Evolutionary conservation across 2,329 filamentous ascomycete genomes (phyloP).

Genomic region (Blastomyces emzantsi): DNA sequence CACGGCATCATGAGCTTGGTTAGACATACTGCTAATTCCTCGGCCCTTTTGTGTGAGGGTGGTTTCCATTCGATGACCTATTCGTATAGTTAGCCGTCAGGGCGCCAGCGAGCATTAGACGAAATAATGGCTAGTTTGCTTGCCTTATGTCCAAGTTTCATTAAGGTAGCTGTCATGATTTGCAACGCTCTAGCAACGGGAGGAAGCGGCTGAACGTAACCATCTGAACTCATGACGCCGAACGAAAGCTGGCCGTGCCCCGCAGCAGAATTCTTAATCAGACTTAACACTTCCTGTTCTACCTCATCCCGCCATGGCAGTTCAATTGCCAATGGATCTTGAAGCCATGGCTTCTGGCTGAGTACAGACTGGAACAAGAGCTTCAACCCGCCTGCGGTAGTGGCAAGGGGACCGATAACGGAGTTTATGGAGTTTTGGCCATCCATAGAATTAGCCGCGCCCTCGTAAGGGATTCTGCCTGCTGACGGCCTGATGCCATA

Average conservation of each 20-base stretch:
- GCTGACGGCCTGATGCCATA: conserved; percentile 48
- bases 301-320: conserved; percentile 54
- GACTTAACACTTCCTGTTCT: conserved; percentile 26
- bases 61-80: conserved; percentile 51
- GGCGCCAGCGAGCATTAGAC: background rate
- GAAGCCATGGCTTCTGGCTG: conserved; percentile 52
- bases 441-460: conserved; percentile 54
- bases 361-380: conserved; percentile 51
- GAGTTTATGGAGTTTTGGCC: conserved; percentile 56
- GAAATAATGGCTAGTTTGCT: background rate
- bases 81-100: background rate
- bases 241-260: conserved; percentile 41
- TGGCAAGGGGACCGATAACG: conserved; percentile 55
- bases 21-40: conserved; percentile 34
- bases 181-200: conserved; percentile 49
- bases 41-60: conserved; percentile 39
- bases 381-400: conserved; percentile 46
- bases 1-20: background rate
- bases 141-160: conserved; percentile 45
- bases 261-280: conserved; percentile 30
- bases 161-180: conserved; percentile 42
- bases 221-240: conserved; percentile 47
- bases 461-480: conserved; percentile 48
- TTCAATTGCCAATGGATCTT: conserved; percentile 56
- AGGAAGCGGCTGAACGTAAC: conserved; percentile 44